These are phyloP conservation scores for Ceratocystis lukuohia DNA, from an alignment of 2,329 filamentous ascomycete genomes.

Conservation along the genomic window DNA sequence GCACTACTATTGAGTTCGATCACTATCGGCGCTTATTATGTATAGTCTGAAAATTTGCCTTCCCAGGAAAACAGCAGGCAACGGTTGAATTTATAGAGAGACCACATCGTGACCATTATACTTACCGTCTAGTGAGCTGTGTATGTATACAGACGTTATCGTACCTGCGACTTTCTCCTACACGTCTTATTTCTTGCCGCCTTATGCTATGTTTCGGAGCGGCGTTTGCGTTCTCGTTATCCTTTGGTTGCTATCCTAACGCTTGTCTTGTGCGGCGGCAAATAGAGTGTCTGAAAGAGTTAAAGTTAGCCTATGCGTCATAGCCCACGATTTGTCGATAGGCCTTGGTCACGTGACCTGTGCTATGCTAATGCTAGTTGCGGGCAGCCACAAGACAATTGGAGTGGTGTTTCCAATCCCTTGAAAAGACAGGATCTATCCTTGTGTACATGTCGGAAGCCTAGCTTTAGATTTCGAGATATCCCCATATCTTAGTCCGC, in stretches of 20 bases:
- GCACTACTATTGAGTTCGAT: background rate
- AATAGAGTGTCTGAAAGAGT: background rate
- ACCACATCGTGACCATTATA: background rate
- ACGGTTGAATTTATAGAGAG: no score
- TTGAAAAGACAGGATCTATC: background rate
- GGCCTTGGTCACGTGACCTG: background rate
- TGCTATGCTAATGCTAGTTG: background rate
- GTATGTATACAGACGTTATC: background rate
- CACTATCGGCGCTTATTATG: conserved; percentile 9
- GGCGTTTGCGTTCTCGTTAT: background rate
- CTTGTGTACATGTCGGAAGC: no score
- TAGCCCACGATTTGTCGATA: conserved; percentile 8
- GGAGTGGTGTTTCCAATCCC: background rate
- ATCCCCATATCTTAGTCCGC: no score
- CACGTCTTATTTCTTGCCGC: background rate
- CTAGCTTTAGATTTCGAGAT: no score
- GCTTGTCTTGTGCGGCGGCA: background rate
- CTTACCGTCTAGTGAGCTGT: background rate
- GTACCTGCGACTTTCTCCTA: background rate
- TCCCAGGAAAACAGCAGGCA: no score
- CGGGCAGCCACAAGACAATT: background rate
- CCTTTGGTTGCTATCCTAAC: background rate
- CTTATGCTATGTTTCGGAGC: background rate
- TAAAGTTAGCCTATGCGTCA: conserved; percentile 11
- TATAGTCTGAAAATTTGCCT: no score